A percentile compares a stretch with the other conserved stretches of the same genome.
These are phyloP conservation scores for Cyberlindnera veronae DNA, from an alignment of 805 yeast species.

Conservation along the genomic window DNA sequence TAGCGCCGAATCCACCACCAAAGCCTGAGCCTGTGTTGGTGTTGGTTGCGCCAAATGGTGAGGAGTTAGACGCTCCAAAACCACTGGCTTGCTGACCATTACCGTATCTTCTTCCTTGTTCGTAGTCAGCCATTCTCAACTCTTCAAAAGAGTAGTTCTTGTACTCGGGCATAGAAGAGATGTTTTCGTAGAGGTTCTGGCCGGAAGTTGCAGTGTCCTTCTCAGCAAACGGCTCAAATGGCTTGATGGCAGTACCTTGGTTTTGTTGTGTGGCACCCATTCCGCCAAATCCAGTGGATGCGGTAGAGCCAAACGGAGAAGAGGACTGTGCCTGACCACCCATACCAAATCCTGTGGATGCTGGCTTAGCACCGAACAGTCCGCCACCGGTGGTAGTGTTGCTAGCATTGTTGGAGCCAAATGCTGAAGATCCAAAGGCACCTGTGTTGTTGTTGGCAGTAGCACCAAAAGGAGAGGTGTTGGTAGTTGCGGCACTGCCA, in stretches of 20 bases:
- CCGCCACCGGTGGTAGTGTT: slow-evolving; percentile 31
- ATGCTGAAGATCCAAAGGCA: slow-evolving; percentile 30
- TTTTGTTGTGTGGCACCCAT: slow-evolving; percentile 31
- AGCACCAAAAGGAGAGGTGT: slow-evolving; percentile 31
- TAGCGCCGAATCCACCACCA: slow-evolving; percentile 32
- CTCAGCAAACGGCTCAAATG: slow-evolving; percentile 68
- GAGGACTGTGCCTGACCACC: slow-evolving; percentile 23
- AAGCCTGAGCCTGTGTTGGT: slow-evolving; percentile 18
- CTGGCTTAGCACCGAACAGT: slow-evolving; percentile 39
- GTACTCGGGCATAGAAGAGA: slow-evolving; percentile 90
- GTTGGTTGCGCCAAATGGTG: slow-evolving; percentile 36
- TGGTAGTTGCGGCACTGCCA: slow-evolving; percentile 23
- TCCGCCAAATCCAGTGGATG: slow-evolving; percentile 22
- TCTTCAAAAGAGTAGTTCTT: slow-evolving; percentile 80
- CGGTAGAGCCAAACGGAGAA: slow-evolving; percentile 39
- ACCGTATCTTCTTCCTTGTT: slow-evolving; percentile 63
- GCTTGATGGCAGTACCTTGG: slow-evolving; percentile 69
- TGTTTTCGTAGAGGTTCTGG: slow-evolving; percentile 62
- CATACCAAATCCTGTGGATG: slow-evolving; percentile 25
- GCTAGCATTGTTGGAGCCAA: slow-evolving; percentile 33
- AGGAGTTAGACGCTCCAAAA: slow-evolving; percentile 30
- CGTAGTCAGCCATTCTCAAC: slow-evolving; percentile 83
- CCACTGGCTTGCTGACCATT: slow-evolving; percentile 32
- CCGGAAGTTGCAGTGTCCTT: slow-evolving; percentile 59
- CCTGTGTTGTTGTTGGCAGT: slow-evolving; percentile 28